Conservation (phyloP, 2,329 filamentous ascomycete genomes). For the Botrytis porri region DNA sequence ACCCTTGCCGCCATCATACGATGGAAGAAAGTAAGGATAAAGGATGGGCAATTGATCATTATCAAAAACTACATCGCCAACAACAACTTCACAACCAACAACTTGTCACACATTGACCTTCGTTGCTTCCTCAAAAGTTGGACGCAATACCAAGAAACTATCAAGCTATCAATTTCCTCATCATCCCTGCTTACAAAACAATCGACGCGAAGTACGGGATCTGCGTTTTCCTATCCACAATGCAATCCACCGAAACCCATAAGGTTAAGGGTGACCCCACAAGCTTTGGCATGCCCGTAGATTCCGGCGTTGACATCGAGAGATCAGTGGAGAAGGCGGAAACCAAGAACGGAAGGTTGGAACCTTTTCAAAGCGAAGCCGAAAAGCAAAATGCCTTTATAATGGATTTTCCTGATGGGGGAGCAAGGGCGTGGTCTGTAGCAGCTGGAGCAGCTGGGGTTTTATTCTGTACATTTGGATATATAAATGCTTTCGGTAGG, state of each 20-base stretch:
- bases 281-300: neutral
- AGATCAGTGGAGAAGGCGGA: neutral
- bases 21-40: neutral
- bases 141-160: neutral
- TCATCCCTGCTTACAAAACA: neutral
- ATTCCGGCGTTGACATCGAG: neutral
- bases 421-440: conserved; percentile 51
- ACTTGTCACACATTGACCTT: neutral
- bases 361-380: neutral
- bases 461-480: conserved; percentile 48
- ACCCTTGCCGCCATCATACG: neutral
- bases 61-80: neutral
- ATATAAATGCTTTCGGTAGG: conserved; percentile 41
- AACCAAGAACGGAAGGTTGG: neutral
- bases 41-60: neutral
- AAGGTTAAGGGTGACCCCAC: neutral
- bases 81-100: neutral
- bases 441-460: conserved; percentile 47
- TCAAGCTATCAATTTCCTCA: neutral
- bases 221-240: neutral
- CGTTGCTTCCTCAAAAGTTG: neutral
- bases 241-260: neutral
- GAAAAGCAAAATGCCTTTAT: neutral
- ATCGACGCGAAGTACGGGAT: neutral
- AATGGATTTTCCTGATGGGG: conserved; percentile 48